Evolutionary conservation across 352 stramenopile genomes (phyloP).

Genomic region (Globisporangium emineosum): DNA sequence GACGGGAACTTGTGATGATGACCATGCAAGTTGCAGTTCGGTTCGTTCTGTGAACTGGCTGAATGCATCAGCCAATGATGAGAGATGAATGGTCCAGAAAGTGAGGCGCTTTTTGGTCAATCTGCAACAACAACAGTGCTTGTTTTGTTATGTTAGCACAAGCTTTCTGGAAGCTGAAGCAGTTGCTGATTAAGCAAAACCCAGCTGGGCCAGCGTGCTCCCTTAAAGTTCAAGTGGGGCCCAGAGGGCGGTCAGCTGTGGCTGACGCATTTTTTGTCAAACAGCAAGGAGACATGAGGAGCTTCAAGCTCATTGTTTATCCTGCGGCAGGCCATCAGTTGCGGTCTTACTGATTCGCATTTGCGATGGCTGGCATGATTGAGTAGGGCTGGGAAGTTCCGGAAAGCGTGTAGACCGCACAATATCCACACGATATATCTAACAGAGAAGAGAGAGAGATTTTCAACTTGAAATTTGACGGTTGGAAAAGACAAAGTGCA

Average conservation of each 20-base stretch:
- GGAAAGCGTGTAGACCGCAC: too few relatives aligned
- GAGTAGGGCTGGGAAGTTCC: too few relatives aligned
- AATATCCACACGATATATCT: too few relatives aligned
- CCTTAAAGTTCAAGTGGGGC: background rate
- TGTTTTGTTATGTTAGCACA: background rate
- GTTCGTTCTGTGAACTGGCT: background rate
- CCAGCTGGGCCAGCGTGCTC: too few relatives aligned
- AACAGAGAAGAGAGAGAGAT: too few relatives aligned
- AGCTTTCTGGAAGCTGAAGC: background rate
- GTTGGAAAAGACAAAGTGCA: too few relatives aligned
- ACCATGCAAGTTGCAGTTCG: background rate
- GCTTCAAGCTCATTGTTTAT: background rate
- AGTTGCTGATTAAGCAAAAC: too few relatives aligned
- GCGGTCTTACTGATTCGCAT: background rate
- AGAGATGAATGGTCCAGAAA: background rate
- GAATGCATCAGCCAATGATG: too few relatives aligned
- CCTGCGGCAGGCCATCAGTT: background rate
- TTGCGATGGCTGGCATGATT: too few relatives aligned
- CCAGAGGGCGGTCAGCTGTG: background rate
- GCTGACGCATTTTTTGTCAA: background rate
- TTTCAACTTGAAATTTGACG: too few relatives aligned
- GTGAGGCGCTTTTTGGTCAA: background rate
- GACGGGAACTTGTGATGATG: background rate
- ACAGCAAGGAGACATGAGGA: background rate
- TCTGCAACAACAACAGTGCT: too few relatives aligned